phyloP scores from a whole-genome alignment of 345 rosid genomes.

The Camelina laxa region DNA sequence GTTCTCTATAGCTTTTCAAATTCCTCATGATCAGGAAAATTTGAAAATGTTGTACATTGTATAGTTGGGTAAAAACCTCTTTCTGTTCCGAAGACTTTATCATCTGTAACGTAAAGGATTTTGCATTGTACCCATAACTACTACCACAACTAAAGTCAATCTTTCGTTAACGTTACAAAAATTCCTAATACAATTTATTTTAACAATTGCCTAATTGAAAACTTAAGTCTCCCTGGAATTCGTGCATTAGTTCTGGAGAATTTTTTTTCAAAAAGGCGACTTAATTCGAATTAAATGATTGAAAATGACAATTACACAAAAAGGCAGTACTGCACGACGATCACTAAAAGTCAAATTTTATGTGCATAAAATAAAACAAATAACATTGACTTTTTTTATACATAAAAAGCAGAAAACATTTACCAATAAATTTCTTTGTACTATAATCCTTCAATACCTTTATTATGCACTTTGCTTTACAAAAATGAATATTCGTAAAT shows the following conservation, averaged over 20 bases:
- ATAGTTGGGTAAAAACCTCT: neutral
- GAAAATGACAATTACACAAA: conserved; percentile 31
- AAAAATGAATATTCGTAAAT: no score
- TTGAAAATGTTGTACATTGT: neutral
- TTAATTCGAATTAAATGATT: conserved; percentile 42
- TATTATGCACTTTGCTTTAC: neutral
- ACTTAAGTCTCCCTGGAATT: conserved; percentile 27
- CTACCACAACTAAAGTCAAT: neutral
- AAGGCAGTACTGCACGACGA: conserved; percentile 32
- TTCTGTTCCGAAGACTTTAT: neutral
- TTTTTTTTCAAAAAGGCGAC: conserved; percentile 31
- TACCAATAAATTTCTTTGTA: no score
- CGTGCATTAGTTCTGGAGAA: conserved; percentile 32
- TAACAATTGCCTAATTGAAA: neutral
- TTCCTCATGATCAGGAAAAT: conserved; percentile 4
- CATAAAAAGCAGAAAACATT: neutral
- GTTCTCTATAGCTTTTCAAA: conserved; percentile 16
- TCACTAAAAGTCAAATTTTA: conserved; percentile 33
- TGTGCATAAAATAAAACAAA: conserved; percentile 7
- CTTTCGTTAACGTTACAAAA: conserved; percentile 13
- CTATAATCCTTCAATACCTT: neutral
- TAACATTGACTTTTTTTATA: conserved; percentile 18
- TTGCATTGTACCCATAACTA: neutral
- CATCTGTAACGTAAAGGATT: neutral
- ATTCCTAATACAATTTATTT: neutral